Conservation (phyloP, 2,329 filamentous ascomycete genomes). For the Cladophialophora exuberans region DNA sequence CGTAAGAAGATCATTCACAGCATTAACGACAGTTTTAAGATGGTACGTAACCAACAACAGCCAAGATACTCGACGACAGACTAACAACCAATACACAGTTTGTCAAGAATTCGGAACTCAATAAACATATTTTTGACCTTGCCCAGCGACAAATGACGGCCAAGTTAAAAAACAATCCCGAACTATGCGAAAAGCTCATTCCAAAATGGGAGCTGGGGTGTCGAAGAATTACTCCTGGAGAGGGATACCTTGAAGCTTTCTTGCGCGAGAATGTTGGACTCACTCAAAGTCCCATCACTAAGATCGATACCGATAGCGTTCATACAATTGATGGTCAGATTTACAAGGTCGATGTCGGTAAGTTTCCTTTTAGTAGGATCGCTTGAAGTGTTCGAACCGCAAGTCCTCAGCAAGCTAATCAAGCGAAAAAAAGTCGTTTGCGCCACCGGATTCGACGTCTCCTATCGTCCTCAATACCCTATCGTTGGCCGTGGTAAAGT, state of each 20-base stretch:
- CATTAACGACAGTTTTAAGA: conserved; percentile 28
- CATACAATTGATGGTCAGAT: conserved; percentile 18
- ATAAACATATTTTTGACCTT: conserved; percentile 15
- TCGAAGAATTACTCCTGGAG: conserved; percentile 54
- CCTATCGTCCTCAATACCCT: conserved; percentile 41
- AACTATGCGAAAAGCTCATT: conserved; percentile 31
- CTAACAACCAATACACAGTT: conserved; percentile 14
- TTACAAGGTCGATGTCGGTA: conserved; percentile 26
- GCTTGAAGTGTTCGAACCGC: conserved; percentile 36
- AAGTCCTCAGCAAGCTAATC: conserved; percentile 32
- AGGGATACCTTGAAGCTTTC: conserved; percentile 56
- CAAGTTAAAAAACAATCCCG: conserved; percentile 28
- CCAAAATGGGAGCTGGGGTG: conserved; percentile 44
- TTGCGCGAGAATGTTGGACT: conserved; percentile 43
- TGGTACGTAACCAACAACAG: conserved; percentile 5
- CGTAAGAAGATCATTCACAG: conserved; percentile 38
- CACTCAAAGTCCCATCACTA: conserved; percentile 38
- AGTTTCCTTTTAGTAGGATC: conserved; percentile 27
- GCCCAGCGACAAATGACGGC: conserved; percentile 21
- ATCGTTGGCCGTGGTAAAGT: conserved; percentile 38
- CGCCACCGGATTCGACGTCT: conserved; percentile 47
- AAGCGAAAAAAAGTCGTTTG: conserved; percentile 37
- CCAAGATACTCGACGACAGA: background rate
- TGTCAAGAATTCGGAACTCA: conserved; percentile 21
- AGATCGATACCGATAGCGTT: conserved; percentile 39